phyloP scores from a whole-genome alignment of 495 filamentous ascomycete genomes.

The Aspergillus homomorphus region DNA sequence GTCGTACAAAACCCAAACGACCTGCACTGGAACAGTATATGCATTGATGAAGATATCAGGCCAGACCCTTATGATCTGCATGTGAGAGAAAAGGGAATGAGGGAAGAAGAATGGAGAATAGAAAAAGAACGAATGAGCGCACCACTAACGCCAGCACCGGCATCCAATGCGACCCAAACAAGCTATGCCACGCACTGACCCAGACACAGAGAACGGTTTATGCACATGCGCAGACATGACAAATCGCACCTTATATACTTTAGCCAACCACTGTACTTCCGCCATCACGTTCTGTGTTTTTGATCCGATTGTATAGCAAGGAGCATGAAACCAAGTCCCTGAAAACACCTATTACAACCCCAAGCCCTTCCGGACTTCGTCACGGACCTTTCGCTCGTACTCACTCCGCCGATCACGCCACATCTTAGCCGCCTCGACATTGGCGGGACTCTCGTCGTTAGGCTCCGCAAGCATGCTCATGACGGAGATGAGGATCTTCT shows the following conservation, averaged over 20 bases:
- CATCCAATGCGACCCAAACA: constrained; percentile 8
- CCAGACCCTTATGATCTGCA: background rate
- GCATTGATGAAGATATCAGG: background rate
- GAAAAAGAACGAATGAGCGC: constrained; percentile 10
- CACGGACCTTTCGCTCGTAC: constrained; percentile 83
- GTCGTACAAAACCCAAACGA: background rate
- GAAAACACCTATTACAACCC: constrained; percentile 38
- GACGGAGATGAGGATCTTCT: constrained; percentile 95
- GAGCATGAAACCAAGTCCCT: too few species aligned
- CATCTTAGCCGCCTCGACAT: constrained; percentile 98
- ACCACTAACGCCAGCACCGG: constrained; percentile 24
- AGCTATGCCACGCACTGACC: background rate
- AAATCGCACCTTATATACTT: background rate
- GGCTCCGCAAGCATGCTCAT: constrained; percentile 99
- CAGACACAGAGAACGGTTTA: background rate
- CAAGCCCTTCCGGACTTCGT: constrained; percentile 69
- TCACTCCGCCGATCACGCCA: constrained; percentile 83
- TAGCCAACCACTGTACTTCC: background rate
- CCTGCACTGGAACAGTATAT: background rate
- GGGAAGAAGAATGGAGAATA: background rate
- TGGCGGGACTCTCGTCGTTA: constrained; percentile 97
- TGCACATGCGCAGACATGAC: background rate
- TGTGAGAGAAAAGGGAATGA: background rate
- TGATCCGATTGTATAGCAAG: background rate
- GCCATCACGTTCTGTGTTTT: background rate